These are phyloP conservation scores for Geosmithia putterillii DNA, from an alignment of 2,329 filamentous ascomycete species.

Conservation along the genomic window DNA sequence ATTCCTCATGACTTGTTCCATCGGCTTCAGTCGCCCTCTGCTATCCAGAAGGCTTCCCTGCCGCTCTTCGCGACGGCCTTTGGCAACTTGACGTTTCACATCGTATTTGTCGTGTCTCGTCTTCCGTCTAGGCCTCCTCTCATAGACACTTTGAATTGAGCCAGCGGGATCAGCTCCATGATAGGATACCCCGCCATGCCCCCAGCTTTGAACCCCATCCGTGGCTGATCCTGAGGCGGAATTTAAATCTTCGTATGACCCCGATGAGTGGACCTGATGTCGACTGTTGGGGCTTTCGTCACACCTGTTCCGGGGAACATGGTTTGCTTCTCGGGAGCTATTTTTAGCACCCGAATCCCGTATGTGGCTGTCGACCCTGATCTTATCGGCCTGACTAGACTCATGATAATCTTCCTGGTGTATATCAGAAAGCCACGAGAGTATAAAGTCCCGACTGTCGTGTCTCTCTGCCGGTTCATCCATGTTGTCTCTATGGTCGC, in stretches of 20 bases:
- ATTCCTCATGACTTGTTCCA: conserved; percentile 37
- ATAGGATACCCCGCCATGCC: not conserved
- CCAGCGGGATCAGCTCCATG: not conserved
- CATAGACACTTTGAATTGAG: not conserved
- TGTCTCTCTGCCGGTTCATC: not conserved
- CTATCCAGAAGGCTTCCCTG: not conserved
- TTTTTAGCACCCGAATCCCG: too few relatives aligned
- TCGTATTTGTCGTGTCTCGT: conserved; percentile 1
- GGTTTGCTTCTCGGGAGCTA: too few relatives aligned
- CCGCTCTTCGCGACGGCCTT: not conserved
- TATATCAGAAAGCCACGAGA: not conserved
- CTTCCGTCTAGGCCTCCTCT: conserved; percentile 1
- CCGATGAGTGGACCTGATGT: too few relatives aligned
- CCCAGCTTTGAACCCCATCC: not conserved
- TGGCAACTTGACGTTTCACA: not conserved
- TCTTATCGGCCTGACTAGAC: not conserved
- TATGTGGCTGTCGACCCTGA: too few relatives aligned
- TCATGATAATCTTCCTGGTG: not conserved
- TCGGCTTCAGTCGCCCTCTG: conserved; percentile 12
- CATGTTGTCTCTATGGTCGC: not conserved
- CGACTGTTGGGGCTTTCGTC: too few relatives aligned
- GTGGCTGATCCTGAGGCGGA: not conserved
- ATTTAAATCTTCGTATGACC: not conserved
- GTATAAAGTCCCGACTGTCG: not conserved
- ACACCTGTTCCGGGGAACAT: too few relatives aligned